These are phyloP conservation scores for Magnolia officinalis DNA, from an alignment of 164 flowering plant genomes.

Conservation along the genomic window DNA sequence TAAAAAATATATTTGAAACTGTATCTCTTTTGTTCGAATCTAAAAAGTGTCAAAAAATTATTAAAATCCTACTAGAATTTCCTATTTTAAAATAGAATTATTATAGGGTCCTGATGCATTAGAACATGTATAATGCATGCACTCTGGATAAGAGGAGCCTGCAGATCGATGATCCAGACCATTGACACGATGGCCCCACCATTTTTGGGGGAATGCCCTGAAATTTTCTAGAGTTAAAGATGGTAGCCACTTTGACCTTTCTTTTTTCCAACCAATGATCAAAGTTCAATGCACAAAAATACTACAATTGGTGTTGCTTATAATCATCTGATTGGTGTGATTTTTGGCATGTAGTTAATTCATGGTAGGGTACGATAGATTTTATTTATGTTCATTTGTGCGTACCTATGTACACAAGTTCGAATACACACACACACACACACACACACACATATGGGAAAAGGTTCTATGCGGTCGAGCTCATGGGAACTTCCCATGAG, in stretches of 20 bases:
- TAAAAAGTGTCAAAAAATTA: neutral
- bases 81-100: neutral
- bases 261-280: neutral
- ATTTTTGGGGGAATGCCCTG: neutral
- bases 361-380: too few species aligned
- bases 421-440: too few species aligned
- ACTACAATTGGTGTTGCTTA: too few species aligned
- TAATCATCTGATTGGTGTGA: too few species aligned
- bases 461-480: too few species aligned
- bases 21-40: neutral
- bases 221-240: neutral
- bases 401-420: too few species aligned
- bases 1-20: too few species aligned
- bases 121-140: neutral
- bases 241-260: neutral
- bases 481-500: too few species aligned
- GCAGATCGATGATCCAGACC: neutral
- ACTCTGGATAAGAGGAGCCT: neutral
- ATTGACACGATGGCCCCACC: neutral
- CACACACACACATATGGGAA: too few species aligned
- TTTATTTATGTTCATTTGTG: too few species aligned
- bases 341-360: too few species aligned
- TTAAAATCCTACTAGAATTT: neutral
- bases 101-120: neutral
- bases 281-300: too few species aligned